These are phyloP conservation scores for Litchi chinensis DNA, from an alignment of 345 rosid species.

Conservation along the genomic window DNA sequence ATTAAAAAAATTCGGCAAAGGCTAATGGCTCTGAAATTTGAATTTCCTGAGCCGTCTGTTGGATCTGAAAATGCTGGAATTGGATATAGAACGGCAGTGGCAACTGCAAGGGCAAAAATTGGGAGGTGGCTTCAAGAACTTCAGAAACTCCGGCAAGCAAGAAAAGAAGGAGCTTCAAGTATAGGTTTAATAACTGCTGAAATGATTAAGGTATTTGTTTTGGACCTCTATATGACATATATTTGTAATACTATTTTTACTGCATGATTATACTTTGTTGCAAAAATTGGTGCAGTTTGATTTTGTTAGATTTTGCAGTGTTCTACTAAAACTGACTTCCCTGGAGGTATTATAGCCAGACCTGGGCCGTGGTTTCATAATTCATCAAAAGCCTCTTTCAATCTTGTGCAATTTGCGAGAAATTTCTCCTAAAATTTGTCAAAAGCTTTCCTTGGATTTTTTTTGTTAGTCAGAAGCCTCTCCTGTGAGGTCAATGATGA, in stretches of 20 bases:
- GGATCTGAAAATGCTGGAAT: conserved; percentile 57
- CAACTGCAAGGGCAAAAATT: conserved; percentile 70
- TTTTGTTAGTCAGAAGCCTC: not conserved
- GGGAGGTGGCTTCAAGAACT: conserved; percentile 89
- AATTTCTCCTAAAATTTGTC: not conserved
- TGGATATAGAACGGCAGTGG: conserved; percentile 66
- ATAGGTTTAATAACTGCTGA: conserved; percentile 67
- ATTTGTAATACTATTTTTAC: not conserved
- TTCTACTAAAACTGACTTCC: not conserved
- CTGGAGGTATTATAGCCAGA: not conserved
- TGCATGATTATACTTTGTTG: not conserved
- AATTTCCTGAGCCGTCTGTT: conserved; percentile 49
- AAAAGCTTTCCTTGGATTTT: not conserved
- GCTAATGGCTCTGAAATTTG: conserved; percentile 79
- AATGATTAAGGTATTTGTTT: conserved; percentile 64
- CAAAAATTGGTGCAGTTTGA: not conserved
- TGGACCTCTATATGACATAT: conserved; percentile 2
- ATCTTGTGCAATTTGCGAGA: not conserved
- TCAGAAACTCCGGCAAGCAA: conserved; percentile 75
- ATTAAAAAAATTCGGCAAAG: conserved; percentile 72
- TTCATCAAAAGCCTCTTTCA: not conserved
- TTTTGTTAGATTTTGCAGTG: too few species aligned
- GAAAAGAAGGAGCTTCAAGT: conserved; percentile 77
- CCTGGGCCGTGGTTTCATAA: not conserved
- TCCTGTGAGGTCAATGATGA: not conserved